phyloP scores from a whole-genome alignment of 177 flowering plant genomes.

The Telopea speciosissima region DNA sequence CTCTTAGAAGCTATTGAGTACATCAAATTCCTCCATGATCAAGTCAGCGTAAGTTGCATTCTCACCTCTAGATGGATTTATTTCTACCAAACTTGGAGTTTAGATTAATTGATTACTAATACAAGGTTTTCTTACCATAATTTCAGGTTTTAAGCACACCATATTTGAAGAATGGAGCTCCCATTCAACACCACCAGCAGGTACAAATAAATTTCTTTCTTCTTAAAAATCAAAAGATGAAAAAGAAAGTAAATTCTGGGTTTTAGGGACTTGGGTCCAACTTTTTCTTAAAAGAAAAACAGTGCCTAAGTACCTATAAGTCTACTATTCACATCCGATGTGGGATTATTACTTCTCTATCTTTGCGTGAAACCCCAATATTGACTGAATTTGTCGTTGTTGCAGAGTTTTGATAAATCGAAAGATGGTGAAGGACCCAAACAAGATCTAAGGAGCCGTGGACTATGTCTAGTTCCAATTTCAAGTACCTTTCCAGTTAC shows the following conservation, averaged over 20 bases:
- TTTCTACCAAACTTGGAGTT: too few relatives aligned
- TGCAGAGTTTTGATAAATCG: conserved; percentile 50
- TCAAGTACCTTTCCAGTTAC: conserved; percentile 67
- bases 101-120: conserved; percentile 1
- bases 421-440: conserved; percentile 47
- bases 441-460: conserved; percentile 73
- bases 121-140: background rate
- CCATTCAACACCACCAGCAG: conserved; percentile 57
- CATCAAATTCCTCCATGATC: conserved; percentile 91
- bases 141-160: conserved; percentile 71
- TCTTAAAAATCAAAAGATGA: background rate
- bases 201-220: background rate
- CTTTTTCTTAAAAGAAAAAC: too few relatives aligned
- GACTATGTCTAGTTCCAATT: conserved; percentile 80
- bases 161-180: conserved; percentile 77
- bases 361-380: too few relatives aligned
- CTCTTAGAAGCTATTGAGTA: conserved; percentile 90
- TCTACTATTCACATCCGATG: too few relatives aligned
- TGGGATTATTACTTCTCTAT: too few relatives aligned
- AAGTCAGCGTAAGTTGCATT: conserved; percentile 66
- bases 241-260: too few relatives aligned
- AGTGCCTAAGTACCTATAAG: too few relatives aligned
- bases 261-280: too few relatives aligned
- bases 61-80: background rate
- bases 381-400: too few relatives aligned